Base-by-base conservation (phyloP, 2,329 filamentous ascomycete genomes). In the Macroventuria anomochaeta region DNA sequence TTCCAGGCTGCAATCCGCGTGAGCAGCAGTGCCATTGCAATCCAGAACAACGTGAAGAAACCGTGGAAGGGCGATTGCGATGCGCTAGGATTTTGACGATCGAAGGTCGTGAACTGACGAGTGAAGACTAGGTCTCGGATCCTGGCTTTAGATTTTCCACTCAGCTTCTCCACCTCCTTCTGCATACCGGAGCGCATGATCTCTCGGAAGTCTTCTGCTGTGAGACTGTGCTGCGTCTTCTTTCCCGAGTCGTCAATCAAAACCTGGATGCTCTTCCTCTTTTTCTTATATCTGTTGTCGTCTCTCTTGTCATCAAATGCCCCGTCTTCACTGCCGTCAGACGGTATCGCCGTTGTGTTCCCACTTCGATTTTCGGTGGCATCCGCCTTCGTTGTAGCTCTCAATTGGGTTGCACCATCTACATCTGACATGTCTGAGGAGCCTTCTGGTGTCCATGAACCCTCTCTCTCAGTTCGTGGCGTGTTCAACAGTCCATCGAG, bases 1-100 rank as follows among this genome's bases (percentile, higher is more conserved):
- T 92, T 93, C 33, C 84, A 80, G 26, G 84, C 83, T 0, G 82
- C 87, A 40, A 90, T 85, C 67, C 86, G 86, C 28, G 88, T 65
- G 53, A 91, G 82, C 62, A 88, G 81, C 36, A 92, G 70, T 6
- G 83, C 81, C 57, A 91, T 85, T 7, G 82, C 81, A 39, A 91
- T 81, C 89, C 90, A 93, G 71, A 91, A 91, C 0, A 93, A 77
- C 0, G 87, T 89, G 66, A 90, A 92, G 76, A 93, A 93, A 25
- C 90, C 90, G 68, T 89, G 85, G 64, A 92, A 93, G 0, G 87
- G 86, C 34, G 86, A 90, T 40, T 87, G 85, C 3, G 83, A 81
- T 2, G 84, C 83, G 1, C 77, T 76, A 5, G 82, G 80, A 65
- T 91, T 92, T 59, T 89, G 85, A 10, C 87, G 81, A 71, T 93